Percentiles rank a stretch among this genome's conserved stretches.
Conservation (phyloP, 2,329 filamentous ascomycete species). For the Aureobasidium zeae region DNA sequence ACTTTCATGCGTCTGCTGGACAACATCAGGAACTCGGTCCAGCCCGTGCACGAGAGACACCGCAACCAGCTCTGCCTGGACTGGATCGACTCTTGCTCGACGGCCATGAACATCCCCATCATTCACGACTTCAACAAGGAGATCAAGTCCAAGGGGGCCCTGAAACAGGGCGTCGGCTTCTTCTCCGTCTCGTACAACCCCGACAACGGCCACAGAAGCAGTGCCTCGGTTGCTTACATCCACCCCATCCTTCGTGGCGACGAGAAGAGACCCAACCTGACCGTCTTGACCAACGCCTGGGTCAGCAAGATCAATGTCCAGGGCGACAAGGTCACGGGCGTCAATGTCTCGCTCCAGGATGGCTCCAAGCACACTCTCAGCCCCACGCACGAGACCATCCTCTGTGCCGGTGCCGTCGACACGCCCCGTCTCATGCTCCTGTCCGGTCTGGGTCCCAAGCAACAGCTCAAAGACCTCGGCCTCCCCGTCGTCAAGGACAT, state of each 20-base stretch:
- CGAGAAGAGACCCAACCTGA: conserved; percentile 74
- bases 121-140: conserved; percentile 80
- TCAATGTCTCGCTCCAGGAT: conserved; percentile 58
- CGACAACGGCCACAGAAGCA: conserved; percentile 73
- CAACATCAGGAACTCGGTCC: conserved; percentile 80
- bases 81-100: conserved; percentile 75
- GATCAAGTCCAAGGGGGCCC: conserved; percentile 61
- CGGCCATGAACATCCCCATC: conserved; percentile 69
- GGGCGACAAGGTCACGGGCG: conserved; percentile 60
- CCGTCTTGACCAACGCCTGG: conserved; percentile 78
- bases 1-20: conserved; percentile 73
- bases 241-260: conserved; percentile 80
- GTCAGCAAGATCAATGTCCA: conserved; percentile 71
- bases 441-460: conserved; percentile 41
- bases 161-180: conserved; percentile 75
- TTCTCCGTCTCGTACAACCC: conserved; percentile 89
- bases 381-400: conserved; percentile 65
- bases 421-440: conserved; percentile 58
- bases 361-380: conserved; percentile 47
- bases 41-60: conserved; percentile 76
- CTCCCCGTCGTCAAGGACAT: conserved; percentile 51
- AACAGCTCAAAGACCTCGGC: conserved; percentile 38
- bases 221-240: conserved; percentile 84
- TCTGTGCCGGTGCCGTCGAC: conserved; percentile 72
- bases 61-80: conserved; percentile 86